A percentile compares a stretch with the other conserved stretches of the same genome.
Evolutionary conservation across 306 rosid genomes (phyloP).

Genomic region (Ochetophila trinervis): DNA sequence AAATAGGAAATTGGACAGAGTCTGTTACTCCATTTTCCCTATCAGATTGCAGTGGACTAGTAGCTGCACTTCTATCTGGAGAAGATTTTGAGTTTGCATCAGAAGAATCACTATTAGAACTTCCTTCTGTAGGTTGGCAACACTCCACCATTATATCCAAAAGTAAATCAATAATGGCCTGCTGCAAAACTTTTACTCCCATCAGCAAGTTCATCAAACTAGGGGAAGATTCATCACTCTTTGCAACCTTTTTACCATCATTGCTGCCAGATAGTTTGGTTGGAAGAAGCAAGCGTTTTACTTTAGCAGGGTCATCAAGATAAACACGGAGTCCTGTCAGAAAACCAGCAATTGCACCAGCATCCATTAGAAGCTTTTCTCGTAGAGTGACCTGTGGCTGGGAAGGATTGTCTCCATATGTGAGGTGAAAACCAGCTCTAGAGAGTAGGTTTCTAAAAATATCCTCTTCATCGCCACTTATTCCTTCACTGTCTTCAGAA

Average conservation of each 20-base stretch:
- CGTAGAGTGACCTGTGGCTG: slow-evolving; percentile 94
- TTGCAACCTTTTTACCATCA: slow-evolving; percentile 76
- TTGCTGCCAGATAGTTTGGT: slow-evolving; percentile 76
- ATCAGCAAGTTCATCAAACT: slow-evolving; percentile 97
- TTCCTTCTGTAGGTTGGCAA: slow-evolving; percentile 92
- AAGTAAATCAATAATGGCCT: slow-evolving; percentile 92
- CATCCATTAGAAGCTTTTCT: slow-evolving; percentile 94
- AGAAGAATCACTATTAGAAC: slow-evolving; percentile 52
- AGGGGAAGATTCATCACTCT: slow-evolving; percentile 83
- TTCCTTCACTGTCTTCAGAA: slow-evolving; percentile 96
- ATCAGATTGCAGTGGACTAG: slow-evolving; percentile 50
- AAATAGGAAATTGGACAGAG: slow-evolving; percentile 50
- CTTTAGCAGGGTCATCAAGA: slow-evolving; percentile 99
- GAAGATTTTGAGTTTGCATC: slow-evolving; percentile 63
- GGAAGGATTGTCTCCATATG: slow-evolving; percentile 95
- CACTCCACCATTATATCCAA: slow-evolving; percentile 99
- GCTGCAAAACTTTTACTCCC: slow-evolving; percentile 99
- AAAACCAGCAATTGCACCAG: slow-evolving; percentile 98
- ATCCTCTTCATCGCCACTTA: slow-evolving; percentile 98
- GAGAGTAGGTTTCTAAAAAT: slow-evolving; percentile 91
- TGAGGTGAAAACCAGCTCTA: slow-evolving; percentile 93
- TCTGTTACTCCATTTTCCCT: slow-evolving; percentile 66
- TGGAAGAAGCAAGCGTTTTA: slow-evolving; percentile 95
- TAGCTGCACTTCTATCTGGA: slow-evolving; percentile 51
- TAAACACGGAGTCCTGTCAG: slow-evolving; percentile 96